Evolutionary conservation across 805 yeast genomes (phyloP).

Genomic region (Cyberlindnera misumaiensis): DNA sequence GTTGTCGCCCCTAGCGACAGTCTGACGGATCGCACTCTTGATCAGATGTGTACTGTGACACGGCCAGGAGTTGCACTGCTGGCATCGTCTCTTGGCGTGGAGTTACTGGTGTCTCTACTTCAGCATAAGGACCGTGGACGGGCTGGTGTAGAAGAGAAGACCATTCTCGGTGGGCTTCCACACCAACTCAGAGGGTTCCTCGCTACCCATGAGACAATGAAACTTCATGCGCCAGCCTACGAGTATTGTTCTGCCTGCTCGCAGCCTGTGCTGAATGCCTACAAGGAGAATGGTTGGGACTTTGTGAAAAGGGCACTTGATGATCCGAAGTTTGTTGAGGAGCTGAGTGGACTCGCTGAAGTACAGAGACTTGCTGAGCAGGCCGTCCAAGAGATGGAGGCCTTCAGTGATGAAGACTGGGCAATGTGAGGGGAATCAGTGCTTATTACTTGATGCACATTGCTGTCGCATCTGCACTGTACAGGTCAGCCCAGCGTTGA

Average conservation of each 20-base stretch:
- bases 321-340: slow-evolving; percentile 62
- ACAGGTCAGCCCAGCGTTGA: no score
- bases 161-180: slow-evolving; percentile 64
- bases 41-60: slow-evolving; percentile 98
- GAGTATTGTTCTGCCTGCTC: slow-evolving; percentile 87
- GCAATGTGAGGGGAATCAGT: neutral
- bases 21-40: slow-evolving; percentile 79
- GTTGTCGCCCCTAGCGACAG: slow-evolving; percentile 92
- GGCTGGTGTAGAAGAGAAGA: slow-evolving; percentile 21
- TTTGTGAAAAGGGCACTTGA: slow-evolving; percentile 69
- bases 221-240: slow-evolving; percentile 67
- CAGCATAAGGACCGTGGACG: slow-evolving; percentile 55
- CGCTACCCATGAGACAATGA: slow-evolving; percentile 53
- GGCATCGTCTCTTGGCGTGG: slow-evolving; percentile 85
- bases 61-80: slow-evolving; percentile 91
- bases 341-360: slow-evolving; percentile 68
- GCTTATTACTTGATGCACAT: neutral
- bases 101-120: slow-evolving; percentile 62
- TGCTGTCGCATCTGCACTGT: no score
- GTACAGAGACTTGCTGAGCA: slow-evolving; percentile 67
- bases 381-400: slow-evolving; percentile 22
- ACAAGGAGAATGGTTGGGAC: slow-evolving; percentile 59
- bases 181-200: slow-evolving; percentile 91
- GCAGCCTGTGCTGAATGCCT: slow-evolving; percentile 44
- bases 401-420: slow-evolving; percentile 21